Evolutionary conservation across 352 stramenopile genomes (phyloP).

Genomic region (Phytophthora capsici): DNA sequence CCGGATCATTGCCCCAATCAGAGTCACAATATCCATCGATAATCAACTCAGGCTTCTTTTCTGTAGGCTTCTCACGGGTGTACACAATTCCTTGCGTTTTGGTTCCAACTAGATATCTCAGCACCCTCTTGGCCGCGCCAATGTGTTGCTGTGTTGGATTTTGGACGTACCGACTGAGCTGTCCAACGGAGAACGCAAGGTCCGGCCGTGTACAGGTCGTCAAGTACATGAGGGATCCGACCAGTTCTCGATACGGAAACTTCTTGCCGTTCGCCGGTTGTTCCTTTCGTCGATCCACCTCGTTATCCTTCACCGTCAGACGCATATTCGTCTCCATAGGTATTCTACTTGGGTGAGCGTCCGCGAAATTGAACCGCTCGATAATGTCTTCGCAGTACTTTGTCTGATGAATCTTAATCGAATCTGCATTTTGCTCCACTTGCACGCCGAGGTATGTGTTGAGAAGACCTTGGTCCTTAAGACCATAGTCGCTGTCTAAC

Average conservation of each 20-base stretch:
- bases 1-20: too few relatives aligned
- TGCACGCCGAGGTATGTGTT: neutral
- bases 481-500: too few relatives aligned
- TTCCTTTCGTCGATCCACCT: neutral
- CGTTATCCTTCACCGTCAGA: neutral
- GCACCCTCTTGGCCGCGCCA: too few relatives aligned
- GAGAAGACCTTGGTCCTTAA: neutral
- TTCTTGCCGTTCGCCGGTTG: neutral
- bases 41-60: too few relatives aligned
- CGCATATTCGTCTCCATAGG: neutral
- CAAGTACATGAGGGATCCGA: neutral
- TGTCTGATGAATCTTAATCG: neutral
- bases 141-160: conserved; percentile 7
- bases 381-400: neutral
- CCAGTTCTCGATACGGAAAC: neutral
- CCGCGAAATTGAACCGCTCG: neutral
- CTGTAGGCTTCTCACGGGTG: too few relatives aligned
- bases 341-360: neutral
- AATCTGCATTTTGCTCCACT: neutral
- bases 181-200: too few relatives aligned
- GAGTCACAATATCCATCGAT: too few relatives aligned
- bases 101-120: too few relatives aligned
- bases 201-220: too few relatives aligned
- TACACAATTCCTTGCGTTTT: too few relatives aligned
- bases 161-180: conserved; percentile 9